Conservation (phyloP, 306 rosid genomes). For the Astragalus glycyphyllos region DNA sequence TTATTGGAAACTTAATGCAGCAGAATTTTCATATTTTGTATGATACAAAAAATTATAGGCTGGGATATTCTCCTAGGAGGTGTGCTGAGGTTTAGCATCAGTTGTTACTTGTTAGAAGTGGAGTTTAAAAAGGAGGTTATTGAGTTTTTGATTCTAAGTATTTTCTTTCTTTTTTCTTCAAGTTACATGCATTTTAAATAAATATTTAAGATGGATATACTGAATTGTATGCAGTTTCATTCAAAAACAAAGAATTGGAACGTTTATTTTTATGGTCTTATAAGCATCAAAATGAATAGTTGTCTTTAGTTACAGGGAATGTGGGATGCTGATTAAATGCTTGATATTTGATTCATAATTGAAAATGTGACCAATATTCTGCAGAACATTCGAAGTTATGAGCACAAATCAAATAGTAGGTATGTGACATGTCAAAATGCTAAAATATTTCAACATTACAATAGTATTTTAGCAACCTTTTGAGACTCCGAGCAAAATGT, state of each 20-base stretch:
- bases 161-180: background rate
- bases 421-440: conserved; percentile 3
- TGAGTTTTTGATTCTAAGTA: background rate
- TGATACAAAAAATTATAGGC: conserved; percentile 67
- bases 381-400: background rate
- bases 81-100: conserved; percentile 62
- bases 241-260: background rate
- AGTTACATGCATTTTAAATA: background rate
- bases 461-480: conserved; percentile 21
- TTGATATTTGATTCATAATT: too few species aligned
- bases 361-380: background rate
- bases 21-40: conserved; percentile 82
- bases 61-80: conserved; percentile 73
- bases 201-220: background rate
- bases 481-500: background rate
- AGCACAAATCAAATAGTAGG: conserved; percentile 30
- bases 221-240: conserved; percentile 8
- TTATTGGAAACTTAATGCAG: conserved; percentile 78
- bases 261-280: background rate
- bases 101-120: too few species aligned
- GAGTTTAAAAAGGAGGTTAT: background rate
- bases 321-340: background rate
- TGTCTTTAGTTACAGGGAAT: conserved; percentile 1
- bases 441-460: conserved; percentile 11
- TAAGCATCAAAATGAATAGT: conserved; percentile 21